Evolutionary conservation across 352 stramenopile species (phyloP), one percentile per base, ranked within the genome.

Genomic region (Porosira glacialis): DNA sequence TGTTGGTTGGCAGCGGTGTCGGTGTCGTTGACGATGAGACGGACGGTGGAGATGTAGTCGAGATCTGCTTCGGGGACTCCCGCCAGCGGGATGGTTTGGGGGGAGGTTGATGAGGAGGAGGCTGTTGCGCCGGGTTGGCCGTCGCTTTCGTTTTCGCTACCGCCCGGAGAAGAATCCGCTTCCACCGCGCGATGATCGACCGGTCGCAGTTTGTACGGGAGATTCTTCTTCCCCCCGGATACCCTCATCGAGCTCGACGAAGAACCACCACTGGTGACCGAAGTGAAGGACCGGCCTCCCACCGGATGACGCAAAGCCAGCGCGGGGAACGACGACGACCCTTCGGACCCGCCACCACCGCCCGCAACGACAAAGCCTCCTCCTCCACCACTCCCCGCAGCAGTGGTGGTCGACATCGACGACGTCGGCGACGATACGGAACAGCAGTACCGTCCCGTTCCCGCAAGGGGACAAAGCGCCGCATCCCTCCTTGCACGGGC

Each of bases 41-140:
- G 53, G 28, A 74, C 69, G 2, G 75, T 90, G 30, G 83, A 71
- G 60, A 88, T 84, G 70, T 81, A 88, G 4, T 69, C 80, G 11
- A 88, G 39, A 50, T 88, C 80, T 3, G 68, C 47, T 41, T 67
- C 38, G 2, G 74, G 49, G 44, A 78, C 78, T 38, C 75, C 63
- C 4, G 72, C 75, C 26, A 78, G 53, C 28, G 45, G 47, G 30
- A 47, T 51, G 10, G 39, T 39, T 35, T 61, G 39, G 1, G 35
- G n/a, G 11, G 28, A 48, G 2, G 4, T 27, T 43, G 7, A 41
- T 13, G 28, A 6, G 5, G 51, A 62, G 19, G 50, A 48, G n/a
- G n/a, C n/a, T n/a, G n/a, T n/a, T n/a, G n/a, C n/a, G n/a, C n/a
- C n/a, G n/a, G n/a, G n/a, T n/a, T n/a, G n/a, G n/a, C n/a, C n/a